These are phyloP conservation scores for Aspergillus fischeri DNA, from an alignment of 2,329 filamentous ascomycete genomes.

Conservation along the genomic window DNA sequence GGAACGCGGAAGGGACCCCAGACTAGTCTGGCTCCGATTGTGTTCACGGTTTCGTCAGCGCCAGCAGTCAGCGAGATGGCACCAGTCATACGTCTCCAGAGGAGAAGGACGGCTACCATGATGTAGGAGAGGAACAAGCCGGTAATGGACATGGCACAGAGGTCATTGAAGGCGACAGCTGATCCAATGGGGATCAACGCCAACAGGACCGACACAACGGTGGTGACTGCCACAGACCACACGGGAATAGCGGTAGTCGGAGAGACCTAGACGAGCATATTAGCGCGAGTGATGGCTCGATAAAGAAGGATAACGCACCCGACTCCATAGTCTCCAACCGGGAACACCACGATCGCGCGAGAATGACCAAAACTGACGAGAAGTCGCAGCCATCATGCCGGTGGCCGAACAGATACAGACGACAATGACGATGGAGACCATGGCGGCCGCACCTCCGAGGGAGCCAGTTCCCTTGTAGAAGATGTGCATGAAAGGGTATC, in stretches of 20 bases:
- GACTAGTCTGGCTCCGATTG: slow-evolving; percentile 11
- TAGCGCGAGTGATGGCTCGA: neutral
- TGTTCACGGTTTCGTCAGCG: slow-evolving; percentile 30
- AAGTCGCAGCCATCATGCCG: slow-evolving; percentile 30
- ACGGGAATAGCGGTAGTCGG: slow-evolving; percentile 20
- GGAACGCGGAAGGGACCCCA: slow-evolving; percentile 30
- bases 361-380: slow-evolving; percentile 35
- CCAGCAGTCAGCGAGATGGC: slow-evolving; percentile 18
- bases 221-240: slow-evolving; percentile 23
- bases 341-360: slow-evolving; percentile 35
- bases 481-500: slow-evolving; percentile 35
- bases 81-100: slow-evolving; percentile 38
- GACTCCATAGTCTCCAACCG: slow-evolving; percentile 22
- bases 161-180: slow-evolving; percentile 46
- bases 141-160: slow-evolving; percentile 45
- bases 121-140: slow-evolving; percentile 49
- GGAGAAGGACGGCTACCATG: slow-evolving; percentile 41
- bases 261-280: neutral
- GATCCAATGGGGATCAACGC: slow-evolving; percentile 51
- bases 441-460: slow-evolving; percentile 25
- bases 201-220: slow-evolving; percentile 32
- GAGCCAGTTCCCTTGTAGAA: slow-evolving; percentile 46
- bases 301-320: slow-evolving; percentile 13
- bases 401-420: slow-evolving; percentile 28
- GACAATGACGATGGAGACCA: slow-evolving; percentile 31